phyloP scores from a whole-genome alignment of 345 rosid genomes.

The Bruguiera parviflora region DNA sequence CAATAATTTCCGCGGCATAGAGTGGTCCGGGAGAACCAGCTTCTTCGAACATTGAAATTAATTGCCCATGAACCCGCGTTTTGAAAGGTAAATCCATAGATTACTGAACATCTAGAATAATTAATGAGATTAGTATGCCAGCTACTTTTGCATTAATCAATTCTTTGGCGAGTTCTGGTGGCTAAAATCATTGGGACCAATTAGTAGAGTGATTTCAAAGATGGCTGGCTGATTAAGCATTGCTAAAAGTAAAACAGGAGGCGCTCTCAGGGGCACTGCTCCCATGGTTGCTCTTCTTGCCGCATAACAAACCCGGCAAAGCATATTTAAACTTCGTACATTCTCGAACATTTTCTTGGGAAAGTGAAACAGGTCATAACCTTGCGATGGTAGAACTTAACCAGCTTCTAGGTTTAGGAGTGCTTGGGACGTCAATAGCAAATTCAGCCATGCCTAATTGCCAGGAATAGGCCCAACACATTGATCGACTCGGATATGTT shows the following conservation, averaged over 20 bases:
- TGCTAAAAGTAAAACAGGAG: not conserved
- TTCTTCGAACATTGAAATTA: too few species aligned
- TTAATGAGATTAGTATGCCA: too few species aligned
- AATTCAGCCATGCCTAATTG: not conserved
- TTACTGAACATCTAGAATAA: too few species aligned
- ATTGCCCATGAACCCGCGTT: too few species aligned
- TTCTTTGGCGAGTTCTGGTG: too few species aligned
- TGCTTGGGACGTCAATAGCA: not conserved
- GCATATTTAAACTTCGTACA: not conserved
- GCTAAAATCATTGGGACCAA: too few species aligned
- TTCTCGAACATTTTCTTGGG: not conserved
- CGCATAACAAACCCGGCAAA: not conserved
- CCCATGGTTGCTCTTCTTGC: not conserved
- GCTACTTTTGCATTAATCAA: too few species aligned
- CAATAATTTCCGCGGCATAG: too few species aligned
- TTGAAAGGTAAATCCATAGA: too few species aligned
- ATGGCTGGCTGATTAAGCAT: not conserved
- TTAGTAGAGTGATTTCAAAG: not conserved
- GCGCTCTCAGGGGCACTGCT: not conserved
- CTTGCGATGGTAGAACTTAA: not conserved
- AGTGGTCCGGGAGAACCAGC: too few species aligned
- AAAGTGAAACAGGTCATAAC: constrained; percentile 1
- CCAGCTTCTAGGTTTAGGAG: not conserved
- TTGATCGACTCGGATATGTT: not conserved
- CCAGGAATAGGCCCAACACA: not conserved